A percentile compares a stretch with the other conserved stretches of the same genome.
Conservation (phyloP, 176 grass and related monocot genomes). For the Rhynchospora pubera region DNA sequence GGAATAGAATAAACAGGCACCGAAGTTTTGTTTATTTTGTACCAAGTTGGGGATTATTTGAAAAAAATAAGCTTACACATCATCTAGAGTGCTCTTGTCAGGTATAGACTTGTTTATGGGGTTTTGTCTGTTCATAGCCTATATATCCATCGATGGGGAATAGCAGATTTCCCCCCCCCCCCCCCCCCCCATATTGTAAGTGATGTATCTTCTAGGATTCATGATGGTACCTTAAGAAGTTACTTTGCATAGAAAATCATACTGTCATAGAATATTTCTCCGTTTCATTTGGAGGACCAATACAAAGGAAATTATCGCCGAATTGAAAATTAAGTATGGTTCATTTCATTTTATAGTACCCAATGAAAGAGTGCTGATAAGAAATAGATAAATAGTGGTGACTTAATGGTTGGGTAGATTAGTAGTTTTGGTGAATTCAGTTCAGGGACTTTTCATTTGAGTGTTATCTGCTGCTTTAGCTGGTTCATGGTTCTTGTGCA, state of each 20-base stretch:
- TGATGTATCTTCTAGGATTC: not conserved
- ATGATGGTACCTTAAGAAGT: not conserved
- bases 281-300: not conserved
- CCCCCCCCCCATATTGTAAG: too few species aligned
- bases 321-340: not conserved
- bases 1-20: slow-evolving; percentile 26
- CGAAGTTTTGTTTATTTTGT: slow-evolving; percentile 41
- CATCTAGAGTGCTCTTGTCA: slow-evolving; percentile 37
- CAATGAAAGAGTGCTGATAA: not conserved
- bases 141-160: not conserved
- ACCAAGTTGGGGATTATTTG: slow-evolving; percentile 21
- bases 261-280: not conserved
- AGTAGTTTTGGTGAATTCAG: not conserved
- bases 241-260: not conserved
- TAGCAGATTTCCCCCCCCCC: too few species aligned
- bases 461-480: not conserved
- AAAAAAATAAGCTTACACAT: slow-evolving; percentile 18
- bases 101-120: not conserved
- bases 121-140: slow-evolving; percentile 8
- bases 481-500: too few species aligned
- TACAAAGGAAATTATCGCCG: not conserved
- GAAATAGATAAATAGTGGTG: not conserved
- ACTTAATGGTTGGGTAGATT: not conserved
- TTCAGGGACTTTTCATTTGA: too few species aligned
- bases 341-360: not conserved